A percentile compares a stretch with the other conserved stretches of the same genome.
phyloP scores from a whole-genome alignment of 2,329 filamentous ascomycete species.

The Talaromyces sp. region DNA sequence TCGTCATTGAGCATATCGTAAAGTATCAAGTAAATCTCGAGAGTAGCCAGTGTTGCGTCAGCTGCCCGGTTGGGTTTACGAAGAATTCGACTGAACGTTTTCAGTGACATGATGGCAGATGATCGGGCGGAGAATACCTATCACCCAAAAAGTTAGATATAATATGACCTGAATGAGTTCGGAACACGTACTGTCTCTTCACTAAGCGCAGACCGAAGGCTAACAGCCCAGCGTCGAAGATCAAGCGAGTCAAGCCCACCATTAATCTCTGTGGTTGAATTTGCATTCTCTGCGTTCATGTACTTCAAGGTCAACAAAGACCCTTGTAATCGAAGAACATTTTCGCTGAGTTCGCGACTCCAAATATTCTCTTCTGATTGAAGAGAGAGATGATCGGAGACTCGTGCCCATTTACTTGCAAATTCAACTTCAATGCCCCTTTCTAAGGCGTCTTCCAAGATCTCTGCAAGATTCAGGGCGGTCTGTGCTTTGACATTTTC shows the following conservation, averaged over 20 bases:
- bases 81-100: slow-evolving; percentile 44
- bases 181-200: slow-evolving; percentile 39
- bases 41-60: slow-evolving; percentile 32
- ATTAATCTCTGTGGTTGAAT: slow-evolving; percentile 12
- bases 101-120: slow-evolving; percentile 36
- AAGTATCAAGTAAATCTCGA: slow-evolving; percentile 61
- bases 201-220: slow-evolving; percentile 36
- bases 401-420: slow-evolving; percentile 26
- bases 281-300: slow-evolving; percentile 11
- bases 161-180: not conserved
- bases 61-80: slow-evolving; percentile 23
- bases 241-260: slow-evolving; percentile 22
- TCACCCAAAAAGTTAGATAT: not conserved
- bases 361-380: slow-evolving; percentile 26
- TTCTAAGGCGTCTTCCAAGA: slow-evolving; percentile 29
- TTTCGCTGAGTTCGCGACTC: slow-evolving; percentile 38
- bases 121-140: slow-evolving; percentile 41
- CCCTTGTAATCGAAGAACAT: slow-evolving; percentile 36
- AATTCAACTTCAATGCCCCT: slow-evolving; percentile 22
- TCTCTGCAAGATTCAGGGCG: slow-evolving; percentile 32
- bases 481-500: slow-evolving; percentile 29
- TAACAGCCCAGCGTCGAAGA: slow-evolving; percentile 32
- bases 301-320: slow-evolving; percentile 33
- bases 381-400: slow-evolving; percentile 27
- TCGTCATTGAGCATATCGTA: slow-evolving; percentile 83